Evolutionary conservation across 2,329 filamentous ascomycete genomes (phyloP), one percentile per base, ranked within the genome.

Genomic region (Cercospora sojina): DNA sequence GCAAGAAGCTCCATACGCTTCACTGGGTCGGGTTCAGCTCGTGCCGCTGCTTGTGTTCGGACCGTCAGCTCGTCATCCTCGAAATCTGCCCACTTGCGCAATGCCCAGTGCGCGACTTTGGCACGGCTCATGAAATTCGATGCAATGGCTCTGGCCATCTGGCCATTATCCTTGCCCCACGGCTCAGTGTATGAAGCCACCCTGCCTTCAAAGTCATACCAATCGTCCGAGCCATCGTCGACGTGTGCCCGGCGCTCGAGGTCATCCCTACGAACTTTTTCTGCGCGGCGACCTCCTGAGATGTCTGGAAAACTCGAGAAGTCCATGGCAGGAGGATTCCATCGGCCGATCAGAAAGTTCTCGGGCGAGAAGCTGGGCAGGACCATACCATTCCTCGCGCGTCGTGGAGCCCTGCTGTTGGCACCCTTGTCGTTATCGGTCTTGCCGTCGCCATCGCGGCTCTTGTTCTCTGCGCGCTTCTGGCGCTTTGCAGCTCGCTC

Each of bases 221-320:
- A 74, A 25, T 72, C 64, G 43, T 74, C 72, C 9, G 65, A 57
- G 20, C 64, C 68, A 8, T 70, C 68, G 47, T 69, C 68, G 9
- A 57, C 6, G 41, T 70, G 63, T 9, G 9, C 16, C 8, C 16
- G 9, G 5, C 25, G 43, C 16, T 66, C n/a, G 13, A 25, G 12
- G n/a, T 43, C n/a, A 51, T 73, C 71, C 53, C 59, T 57, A 7
- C 43, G 51, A 9, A 32, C 51, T 32, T 67, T 68, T 56, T 66
- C 67, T 3, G 35, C 66, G 59, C 12, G 49, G 23, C 10, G 47
- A 43, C 1, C 66, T 61, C 25, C 53, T 18, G 16, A 70, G 31
- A 47, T 67, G 9, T 64, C 27, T 38, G 56, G 47, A 55, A 61
- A 51, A 16, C 31, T 41, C 23, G 35, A 13, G 29, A 13, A 55